These are phyloP conservation scores for Phascolomyces articulosus DNA, from an alignment of 371 early-diverging fungal species.

Conservation along the genomic window DNA sequence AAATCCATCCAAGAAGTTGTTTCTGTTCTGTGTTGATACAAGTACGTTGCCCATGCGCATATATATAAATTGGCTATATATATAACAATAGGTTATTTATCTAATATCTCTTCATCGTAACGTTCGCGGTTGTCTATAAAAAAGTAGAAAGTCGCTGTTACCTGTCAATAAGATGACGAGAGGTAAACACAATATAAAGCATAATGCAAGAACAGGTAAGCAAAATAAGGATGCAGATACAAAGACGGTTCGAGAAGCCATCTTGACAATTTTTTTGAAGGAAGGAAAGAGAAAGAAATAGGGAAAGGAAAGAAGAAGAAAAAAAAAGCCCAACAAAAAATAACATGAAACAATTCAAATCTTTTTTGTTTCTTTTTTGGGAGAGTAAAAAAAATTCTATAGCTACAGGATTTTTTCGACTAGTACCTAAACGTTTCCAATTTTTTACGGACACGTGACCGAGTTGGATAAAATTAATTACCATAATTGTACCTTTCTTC, in stretches of 20 bases:
- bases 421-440: no score
- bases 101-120: no score
- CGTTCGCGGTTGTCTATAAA: no score
- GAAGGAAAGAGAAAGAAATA: neutral
- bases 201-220: slow-evolving; percentile 40
- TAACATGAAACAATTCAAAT: no score
- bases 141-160: slow-evolving; percentile 8
- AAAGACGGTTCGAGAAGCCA: slow-evolving; percentile 33
- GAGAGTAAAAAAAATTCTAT: no score
- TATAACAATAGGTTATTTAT: no score
- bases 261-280: neutral
- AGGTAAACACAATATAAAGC: slow-evolving; percentile 39
- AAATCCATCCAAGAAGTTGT: neutral
- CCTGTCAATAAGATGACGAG: slow-evolving; percentile 33
- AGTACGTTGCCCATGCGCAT: slow-evolving; percentile 53
- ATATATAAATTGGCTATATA: slow-evolving; percentile 36
- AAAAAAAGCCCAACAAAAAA: neutral
- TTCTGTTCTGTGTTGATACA: slow-evolving; percentile 34
- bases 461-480: no score
- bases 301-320: neutral
- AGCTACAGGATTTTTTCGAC: no score
- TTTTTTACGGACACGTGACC: no score
- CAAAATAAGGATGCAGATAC: slow-evolving; percentile 47
- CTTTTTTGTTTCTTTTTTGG: no score
- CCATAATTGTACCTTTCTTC: no score